Evolutionary conservation across 2,329 filamentous ascomycete genomes (phyloP).

Genomic region (Falciphora oryzae): DNA sequence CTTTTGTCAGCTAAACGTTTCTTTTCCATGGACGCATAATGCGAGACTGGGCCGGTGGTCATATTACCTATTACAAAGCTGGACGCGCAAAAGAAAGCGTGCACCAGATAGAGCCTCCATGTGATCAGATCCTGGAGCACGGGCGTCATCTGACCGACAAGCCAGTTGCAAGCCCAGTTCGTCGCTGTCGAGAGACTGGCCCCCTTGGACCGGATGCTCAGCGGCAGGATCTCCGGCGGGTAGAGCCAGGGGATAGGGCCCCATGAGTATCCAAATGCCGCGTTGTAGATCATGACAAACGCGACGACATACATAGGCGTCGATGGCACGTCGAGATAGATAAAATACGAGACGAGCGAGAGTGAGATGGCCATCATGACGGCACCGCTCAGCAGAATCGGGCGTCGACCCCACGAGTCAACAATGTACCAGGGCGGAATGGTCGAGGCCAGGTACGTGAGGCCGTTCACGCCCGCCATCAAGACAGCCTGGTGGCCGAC

Average conservation of each 20-base stretch:
- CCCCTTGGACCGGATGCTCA: slow-evolving; percentile 95
- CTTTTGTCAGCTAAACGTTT: not conserved
- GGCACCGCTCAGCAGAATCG: slow-evolving; percentile 85
- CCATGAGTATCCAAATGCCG: slow-evolving; percentile 91
- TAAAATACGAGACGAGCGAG: slow-evolving; percentile 89
- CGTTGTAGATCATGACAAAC: slow-evolving; percentile 98
- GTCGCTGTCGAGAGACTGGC: slow-evolving; percentile 92
- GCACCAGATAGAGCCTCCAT: slow-evolving; percentile 90
- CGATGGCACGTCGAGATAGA: slow-evolving; percentile 72
- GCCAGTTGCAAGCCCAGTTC: slow-evolving; percentile 98
- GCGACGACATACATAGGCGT: slow-evolving; percentile 84
- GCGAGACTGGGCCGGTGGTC: not conserved
- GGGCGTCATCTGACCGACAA: slow-evolving; percentile 92
- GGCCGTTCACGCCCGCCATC: slow-evolving; percentile 93
- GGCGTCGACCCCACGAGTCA: slow-evolving; percentile 81
- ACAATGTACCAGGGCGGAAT: slow-evolving; percentile 97
- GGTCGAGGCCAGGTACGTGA: slow-evolving; percentile 84
- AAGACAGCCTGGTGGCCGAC: slow-evolving; percentile 81
- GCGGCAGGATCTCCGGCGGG: slow-evolving; percentile 93
- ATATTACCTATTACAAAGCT: slow-evolving; percentile 93
- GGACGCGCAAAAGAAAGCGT: slow-evolving; percentile 92
- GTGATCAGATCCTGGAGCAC: slow-evolving; percentile 86
- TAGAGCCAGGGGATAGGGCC: slow-evolving; percentile 98
- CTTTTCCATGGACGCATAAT: not conserved
- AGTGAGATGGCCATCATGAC: slow-evolving; percentile 84